Evolutionary conservation across 768 basidiomycete genomes (phyloP), one percentile per base, ranked within the genome.

Genomic region (Boletellus emodensis): DNA sequence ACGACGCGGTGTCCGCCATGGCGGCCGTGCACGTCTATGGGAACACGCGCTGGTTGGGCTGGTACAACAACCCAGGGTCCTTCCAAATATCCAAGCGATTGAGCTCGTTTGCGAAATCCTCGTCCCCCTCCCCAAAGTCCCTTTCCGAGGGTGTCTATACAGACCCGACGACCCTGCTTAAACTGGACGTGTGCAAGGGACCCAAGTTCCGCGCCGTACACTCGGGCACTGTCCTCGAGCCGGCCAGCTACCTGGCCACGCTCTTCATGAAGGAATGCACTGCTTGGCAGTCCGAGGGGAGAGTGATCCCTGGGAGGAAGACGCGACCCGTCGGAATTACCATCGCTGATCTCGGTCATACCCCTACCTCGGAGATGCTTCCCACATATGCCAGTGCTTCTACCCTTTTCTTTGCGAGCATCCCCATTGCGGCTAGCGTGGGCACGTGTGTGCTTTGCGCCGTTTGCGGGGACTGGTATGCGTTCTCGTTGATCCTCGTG

Each of bases 171-270:
- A 12, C 42, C 1, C 20, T 65, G 15, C 52, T 70, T 6, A 57
- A 52, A 15, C 10, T 51, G 24, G 57, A 53, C 22, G 34, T 46
- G 4, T 42, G 30, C 42, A 53, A 41, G 8, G 66, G 66, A 0
- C 88, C 87, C 40, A 91, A 88, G 60, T 92, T 79, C 66, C 81
- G 88, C 54, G 81, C 86, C 0, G 83, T 88, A 57, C 82, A 24
- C 68, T 91, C 40, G 75, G 86, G 65, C 64, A 87, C 54, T 75
- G 72, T 51, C 64, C 58, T 69, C 2, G 66, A 17, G 60, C 68
- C 33, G 74, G 79, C 61, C 73, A 78, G 46, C 70, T 80, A 15
- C 63, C 77, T 60, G 82, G 88, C 20, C 74, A 67, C 40, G 81
- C 87, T 68, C 73, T 85, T 33, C n/a, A 42, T 57, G 55, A 48